Base-by-base conservation (phyloP, 1,139 yeast genomes). In the Yamadazyma spencermartinsiae region DNA sequence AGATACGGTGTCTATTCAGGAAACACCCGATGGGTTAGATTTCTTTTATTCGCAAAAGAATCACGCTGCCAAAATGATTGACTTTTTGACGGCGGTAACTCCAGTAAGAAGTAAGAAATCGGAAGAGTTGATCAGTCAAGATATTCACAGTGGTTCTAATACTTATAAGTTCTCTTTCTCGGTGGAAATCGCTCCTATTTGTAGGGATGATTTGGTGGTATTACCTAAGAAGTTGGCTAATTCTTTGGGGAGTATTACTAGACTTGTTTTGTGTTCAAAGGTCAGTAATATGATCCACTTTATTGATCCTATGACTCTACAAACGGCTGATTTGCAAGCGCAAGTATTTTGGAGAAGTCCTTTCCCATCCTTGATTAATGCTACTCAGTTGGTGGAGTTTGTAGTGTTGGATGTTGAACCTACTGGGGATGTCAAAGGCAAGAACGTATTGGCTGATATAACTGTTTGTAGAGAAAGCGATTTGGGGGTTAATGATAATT, bases 171-270 rank as follows among this genome's bases (percentile, higher is more conserved):
- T 92, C 60, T 78, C 98, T 8, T 90, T 74, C 58, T 89, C 98
- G 12, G 87, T 90, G 30, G 99, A 92, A 65, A 81, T 92, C 50
- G 96, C 88, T 2, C 98, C 98, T n/a, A 81, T 94, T 35, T 94
- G 98, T 76, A 84, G 95, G 61, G 99, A 92, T 59, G 98, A 94
- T 58, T 75, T 94, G 51, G 95, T 94, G 23, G 86, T 90, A 33
- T 72, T 94, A 46, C 98, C 98, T 21, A 79, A 80, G 55, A 81
- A 81, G 51, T 63, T 92, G 47, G 98, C 99, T 3, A 79, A 82
- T 49, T 77, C 88, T 11, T 61, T 89, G 68, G 96, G 98, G 45
- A 85, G 86, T 58, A 86, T 92, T 42, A 68, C 90, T 19, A 84
- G 87, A 56, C 68, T 90, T 43, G 97, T 88, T 4, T 62, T 94